Conservation (phyloP, 2,329 filamentous ascomycete species). For the Colletotrichum sp. region DNA sequence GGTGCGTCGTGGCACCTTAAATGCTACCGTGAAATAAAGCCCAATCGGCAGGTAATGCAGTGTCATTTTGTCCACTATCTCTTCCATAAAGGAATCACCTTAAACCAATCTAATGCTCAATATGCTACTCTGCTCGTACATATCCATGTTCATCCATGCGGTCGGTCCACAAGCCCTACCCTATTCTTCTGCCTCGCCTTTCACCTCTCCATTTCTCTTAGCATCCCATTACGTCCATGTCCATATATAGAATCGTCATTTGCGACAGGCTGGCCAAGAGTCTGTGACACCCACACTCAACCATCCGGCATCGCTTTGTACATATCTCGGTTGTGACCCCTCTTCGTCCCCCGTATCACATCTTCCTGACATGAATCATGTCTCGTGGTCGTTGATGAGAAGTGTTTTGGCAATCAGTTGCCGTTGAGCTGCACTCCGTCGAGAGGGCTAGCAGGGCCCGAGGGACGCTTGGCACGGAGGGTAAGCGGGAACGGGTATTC, state of each 20-base stretch:
- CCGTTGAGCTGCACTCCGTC: conserved; percentile 40
- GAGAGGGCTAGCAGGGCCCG: conserved; percentile 44
- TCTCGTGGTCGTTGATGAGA: neutral
- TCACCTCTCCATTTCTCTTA: neutral
- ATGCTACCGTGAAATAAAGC: neutral
- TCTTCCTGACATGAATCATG: neutral
- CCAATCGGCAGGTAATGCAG: neutral
- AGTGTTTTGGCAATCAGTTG: neutral
- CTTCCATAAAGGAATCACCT: neutral
- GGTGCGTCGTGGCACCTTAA: neutral
- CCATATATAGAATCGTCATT: conserved; percentile 16
- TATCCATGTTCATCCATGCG: conserved; percentile 14
- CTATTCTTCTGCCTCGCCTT: neutral
- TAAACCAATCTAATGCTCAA: conserved; percentile 21
- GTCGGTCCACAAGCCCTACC: neutral
- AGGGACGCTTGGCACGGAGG: conserved; percentile 56
- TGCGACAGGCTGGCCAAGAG: neutral
- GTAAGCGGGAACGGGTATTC: conserved; percentile 67
- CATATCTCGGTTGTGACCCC: neutral
- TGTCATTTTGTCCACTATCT: neutral
- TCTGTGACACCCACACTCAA: neutral
- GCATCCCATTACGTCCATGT: conserved; percentile 15
- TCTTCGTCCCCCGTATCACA: neutral
- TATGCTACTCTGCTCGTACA: conserved; percentile 22
- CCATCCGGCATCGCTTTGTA: neutral